A percentile compares a stretch with the other conserved stretches of the same genome.
Evolutionary conservation across 2,329 filamentous ascomycete species (phyloP).

Genomic region (Parasarocladium wereldwijsianum): DNA sequence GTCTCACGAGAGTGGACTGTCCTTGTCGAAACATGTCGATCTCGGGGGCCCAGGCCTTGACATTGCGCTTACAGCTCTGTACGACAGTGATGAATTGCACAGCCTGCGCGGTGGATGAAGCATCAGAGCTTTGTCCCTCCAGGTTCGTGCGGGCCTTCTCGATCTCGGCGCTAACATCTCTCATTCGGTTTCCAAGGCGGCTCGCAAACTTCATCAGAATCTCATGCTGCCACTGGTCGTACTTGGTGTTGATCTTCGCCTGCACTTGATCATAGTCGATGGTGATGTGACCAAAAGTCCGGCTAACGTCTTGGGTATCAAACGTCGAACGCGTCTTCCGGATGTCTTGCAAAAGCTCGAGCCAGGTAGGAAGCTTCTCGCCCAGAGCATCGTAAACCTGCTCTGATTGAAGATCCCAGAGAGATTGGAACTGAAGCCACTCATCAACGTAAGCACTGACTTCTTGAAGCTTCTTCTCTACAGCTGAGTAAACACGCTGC

Average conservation of each 20-base stretch:
- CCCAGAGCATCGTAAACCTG: conserved; percentile 88
- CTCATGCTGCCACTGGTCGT: conserved; percentile 98
- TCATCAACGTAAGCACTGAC: conserved; percentile 86
- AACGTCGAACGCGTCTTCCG: conserved; percentile 92
- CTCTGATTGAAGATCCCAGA: conserved; percentile 95
- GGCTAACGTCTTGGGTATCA: conserved; percentile 88
- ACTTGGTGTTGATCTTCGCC: conserved; percentile 96
- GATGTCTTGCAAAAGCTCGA: conserved; percentile 93
- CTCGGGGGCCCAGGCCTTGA: conserved; percentile 87
- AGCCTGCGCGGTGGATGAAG: conserved; percentile 88
- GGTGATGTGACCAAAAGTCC: conserved; percentile 82
- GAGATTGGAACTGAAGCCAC: conserved; percentile 95
- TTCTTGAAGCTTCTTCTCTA: conserved; percentile 69
- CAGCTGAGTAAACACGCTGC: conserved; percentile 62
- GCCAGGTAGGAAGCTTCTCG: conserved; percentile 82
- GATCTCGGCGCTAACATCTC: conserved; percentile 83
- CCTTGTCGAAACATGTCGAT: conserved; percentile 93
- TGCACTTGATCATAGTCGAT: conserved; percentile 99
- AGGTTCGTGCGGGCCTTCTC: conserved; percentile 81
- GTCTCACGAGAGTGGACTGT: conserved; percentile 77
- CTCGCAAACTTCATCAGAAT: conserved; percentile 86
- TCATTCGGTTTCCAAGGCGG: conserved; percentile 78
- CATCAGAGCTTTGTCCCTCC: conserved; percentile 82
- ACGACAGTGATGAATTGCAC: conserved; percentile 98
- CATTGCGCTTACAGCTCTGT: conserved; percentile 88